phyloP scores from a whole-genome alignment of 2,329 filamentous ascomycete genomes.

The Colletotrichum echinochloae region DNA sequence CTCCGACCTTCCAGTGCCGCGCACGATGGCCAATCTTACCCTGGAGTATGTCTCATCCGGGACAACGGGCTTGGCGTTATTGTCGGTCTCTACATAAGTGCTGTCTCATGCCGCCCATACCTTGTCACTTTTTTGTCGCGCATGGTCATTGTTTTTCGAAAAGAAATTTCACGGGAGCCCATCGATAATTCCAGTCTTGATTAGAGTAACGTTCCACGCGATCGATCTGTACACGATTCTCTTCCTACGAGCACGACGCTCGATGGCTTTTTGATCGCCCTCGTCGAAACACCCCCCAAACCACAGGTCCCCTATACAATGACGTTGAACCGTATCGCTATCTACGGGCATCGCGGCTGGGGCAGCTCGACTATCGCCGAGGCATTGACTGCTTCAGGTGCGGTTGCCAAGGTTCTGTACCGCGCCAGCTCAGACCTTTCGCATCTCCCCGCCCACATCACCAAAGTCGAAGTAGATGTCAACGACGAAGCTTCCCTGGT shows the following conservation, averaged over 20 bases:
- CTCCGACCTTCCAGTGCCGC: background rate
- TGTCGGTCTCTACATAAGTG: background rate
- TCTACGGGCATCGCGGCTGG: slow-evolving; percentile 48
- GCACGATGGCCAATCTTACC: background rate
- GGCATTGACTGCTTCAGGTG: slow-evolving; percentile 44
- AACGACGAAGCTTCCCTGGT: slow-evolving; percentile 17
- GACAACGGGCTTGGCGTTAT: background rate
- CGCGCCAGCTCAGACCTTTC: slow-evolving; percentile 46
- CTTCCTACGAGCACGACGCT: background rate
- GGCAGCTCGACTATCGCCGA: slow-evolving; percentile 45
- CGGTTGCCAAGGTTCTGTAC: slow-evolving; percentile 45
- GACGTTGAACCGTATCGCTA: slow-evolving; percentile 46
- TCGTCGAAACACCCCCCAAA: no score
- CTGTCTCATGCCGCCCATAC: background rate
- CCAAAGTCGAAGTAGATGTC: slow-evolving; percentile 24
- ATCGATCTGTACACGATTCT: no score
- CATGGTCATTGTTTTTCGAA: no score
- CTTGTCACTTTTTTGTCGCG: background rate
- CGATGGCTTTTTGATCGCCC: no score
- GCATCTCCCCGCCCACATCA: slow-evolving; percentile 31
- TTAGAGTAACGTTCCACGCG: background rate
- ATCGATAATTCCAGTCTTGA: background rate
- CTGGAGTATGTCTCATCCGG: background rate
- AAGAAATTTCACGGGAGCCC: no score
- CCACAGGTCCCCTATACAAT: slow-evolving; percentile 15